Evolutionary conservation across 805 yeast genomes (phyloP).

Genomic region (Cyberlindnera japonica): DNA sequence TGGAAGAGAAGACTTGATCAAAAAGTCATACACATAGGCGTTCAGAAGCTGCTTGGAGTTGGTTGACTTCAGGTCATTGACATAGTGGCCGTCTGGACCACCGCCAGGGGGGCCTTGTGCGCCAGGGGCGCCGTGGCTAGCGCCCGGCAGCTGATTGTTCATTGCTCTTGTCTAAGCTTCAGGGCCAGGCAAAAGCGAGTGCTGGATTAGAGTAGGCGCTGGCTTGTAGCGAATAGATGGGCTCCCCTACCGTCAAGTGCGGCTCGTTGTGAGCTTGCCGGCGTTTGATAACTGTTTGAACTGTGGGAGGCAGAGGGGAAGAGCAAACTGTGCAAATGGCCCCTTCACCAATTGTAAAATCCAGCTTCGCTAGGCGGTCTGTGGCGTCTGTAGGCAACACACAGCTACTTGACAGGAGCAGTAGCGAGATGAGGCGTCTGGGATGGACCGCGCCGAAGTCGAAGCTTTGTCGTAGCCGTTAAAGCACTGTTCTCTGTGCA

Average conservation of each 20-base stretch:
- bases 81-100: constrained; percentile 12
- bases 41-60: constrained; percentile 55
- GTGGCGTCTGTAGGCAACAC: too few species aligned
- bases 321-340: too few species aligned
- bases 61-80: constrained; percentile 26
- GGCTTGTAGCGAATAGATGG: not conserved
- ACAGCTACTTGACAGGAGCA: not conserved
- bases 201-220: not conserved
- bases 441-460: not conserved
- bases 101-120: constrained; percentile 3
- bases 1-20: constrained; percentile 66
- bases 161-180: not conserved
- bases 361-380: too few species aligned
- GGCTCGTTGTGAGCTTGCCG: too few species aligned
- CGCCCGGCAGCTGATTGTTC: constrained; percentile 9
- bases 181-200: not conserved
- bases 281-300: too few species aligned
- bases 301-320: too few species aligned
- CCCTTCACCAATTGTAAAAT: too few species aligned
- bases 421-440: not conserved
- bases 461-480: not conserved
- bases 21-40: constrained; percentile 83
- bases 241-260: too few species aligned
- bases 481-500: not conserved
- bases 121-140: constrained; percentile 7